Evolutionary conservation across 2,329 filamentous ascomycete species (phyloP).

Genomic region (Penicillium sp.): DNA sequence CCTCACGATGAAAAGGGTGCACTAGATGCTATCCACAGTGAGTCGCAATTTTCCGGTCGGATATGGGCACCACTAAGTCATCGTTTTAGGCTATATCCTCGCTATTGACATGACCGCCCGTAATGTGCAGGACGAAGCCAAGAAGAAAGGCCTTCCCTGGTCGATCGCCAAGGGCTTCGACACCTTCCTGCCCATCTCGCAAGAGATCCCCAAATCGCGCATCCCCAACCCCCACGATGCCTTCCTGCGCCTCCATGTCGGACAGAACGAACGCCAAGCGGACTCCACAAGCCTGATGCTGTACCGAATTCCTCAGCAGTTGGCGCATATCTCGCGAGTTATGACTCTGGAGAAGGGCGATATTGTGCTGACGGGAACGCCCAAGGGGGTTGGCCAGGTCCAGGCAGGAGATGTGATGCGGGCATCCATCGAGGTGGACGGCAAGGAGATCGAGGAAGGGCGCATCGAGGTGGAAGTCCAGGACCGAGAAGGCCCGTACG

Average conservation of each 20-base stretch:
- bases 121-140: slow-evolving; percentile 92
- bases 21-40: slow-evolving; percentile 74
- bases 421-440: slow-evolving; percentile 72
- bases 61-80: not conserved
- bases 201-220: slow-evolving; percentile 69
- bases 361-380: slow-evolving; percentile 92
- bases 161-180: slow-evolving; percentile 96
- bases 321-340: slow-evolving; percentile 88
- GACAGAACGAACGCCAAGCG: slow-evolving; percentile 69
- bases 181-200: slow-evolving; percentile 85
- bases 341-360: slow-evolving; percentile 93
- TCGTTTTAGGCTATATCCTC: slow-evolving; percentile 66
- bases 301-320: slow-evolving; percentile 77
- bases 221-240: slow-evolving; percentile 85
- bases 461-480: slow-evolving; percentile 77
- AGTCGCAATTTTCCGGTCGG: slow-evolving; percentile 6
- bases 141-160: slow-evolving; percentile 95
- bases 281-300: slow-evolving; percentile 94
- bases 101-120: slow-evolving; percentile 97
- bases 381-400: slow-evolving; percentile 87
- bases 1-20: slow-evolving; percentile 69
- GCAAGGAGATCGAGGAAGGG: slow-evolving; percentile 78
- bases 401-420: slow-evolving; percentile 80
- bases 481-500: slow-evolving; percentile 71
- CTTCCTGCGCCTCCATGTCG: slow-evolving; percentile 80